Conservation (phyloP, 768 basidiomycete genomes). For the Pleurotus eryngii region DNA sequence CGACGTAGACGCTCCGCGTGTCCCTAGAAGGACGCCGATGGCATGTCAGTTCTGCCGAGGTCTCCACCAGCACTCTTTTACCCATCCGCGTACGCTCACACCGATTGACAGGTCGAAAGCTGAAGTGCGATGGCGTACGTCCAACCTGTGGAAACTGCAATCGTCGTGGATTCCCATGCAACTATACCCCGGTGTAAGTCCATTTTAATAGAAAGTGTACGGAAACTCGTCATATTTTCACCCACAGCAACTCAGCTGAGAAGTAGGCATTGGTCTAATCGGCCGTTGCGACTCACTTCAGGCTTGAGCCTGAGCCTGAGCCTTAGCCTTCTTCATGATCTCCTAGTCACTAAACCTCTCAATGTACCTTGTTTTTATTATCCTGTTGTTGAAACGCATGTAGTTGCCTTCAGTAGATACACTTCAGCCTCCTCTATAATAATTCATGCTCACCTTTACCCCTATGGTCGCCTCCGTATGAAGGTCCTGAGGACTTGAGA, state of each 20-base stretch:
- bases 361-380: no score
- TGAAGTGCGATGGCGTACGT: constrained; percentile 67
- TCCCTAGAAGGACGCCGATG: constrained; percentile 55
- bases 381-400: no score
- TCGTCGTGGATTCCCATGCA: constrained; percentile 54
- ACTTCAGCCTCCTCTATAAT: no score
- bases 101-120: constrained; percentile 50
- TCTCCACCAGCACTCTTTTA: constrained; percentile 20
- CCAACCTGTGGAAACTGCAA: constrained; percentile 68
- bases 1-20: constrained; percentile 14
- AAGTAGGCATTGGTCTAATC: background rate
- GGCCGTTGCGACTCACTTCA: no score
- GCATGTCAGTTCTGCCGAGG: constrained; percentile 76
- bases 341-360: no score
- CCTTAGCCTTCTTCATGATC: no score
- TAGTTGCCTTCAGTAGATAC: no score
- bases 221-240: constrained; percentile 12
- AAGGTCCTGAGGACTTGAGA: no score
- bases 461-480: no score
- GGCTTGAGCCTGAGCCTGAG: no score
- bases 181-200: constrained; percentile 65
- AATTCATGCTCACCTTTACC: no score
- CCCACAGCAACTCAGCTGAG: constrained; percentile 24
- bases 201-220: constrained; percentile 1
- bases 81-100: background rate